These are phyloP conservation scores for Meira miltonrushii DNA, from an alignment of 1,284 basidiomycete genomes.

Conservation along the genomic window DNA sequence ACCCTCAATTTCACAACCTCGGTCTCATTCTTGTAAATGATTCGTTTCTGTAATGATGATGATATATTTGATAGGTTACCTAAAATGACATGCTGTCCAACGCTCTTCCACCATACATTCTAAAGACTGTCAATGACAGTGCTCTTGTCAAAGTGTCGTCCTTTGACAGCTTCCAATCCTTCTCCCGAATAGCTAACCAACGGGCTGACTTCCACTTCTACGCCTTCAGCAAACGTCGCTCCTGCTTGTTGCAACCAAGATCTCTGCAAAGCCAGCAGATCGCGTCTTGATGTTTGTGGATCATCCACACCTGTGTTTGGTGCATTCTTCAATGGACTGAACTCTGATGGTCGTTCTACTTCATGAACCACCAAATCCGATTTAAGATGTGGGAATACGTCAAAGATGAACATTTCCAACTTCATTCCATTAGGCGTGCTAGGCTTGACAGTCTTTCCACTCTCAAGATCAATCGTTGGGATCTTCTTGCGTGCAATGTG, in stretches of 20 bases:
- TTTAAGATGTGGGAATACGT: slow-evolving; percentile 90
- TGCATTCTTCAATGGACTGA: slow-evolving; percentile 95
- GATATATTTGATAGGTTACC: neutral
- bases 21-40: too few relatives aligned
- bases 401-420: slow-evolving; percentile 96
- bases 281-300: slow-evolving; percentile 79
- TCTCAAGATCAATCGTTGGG: slow-evolving; percentile 60
- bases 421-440: slow-evolving; percentile 96
- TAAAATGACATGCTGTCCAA: neutral
- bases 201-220: slow-evolving; percentile 87
- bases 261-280: slow-evolving; percentile 83
- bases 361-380: slow-evolving; percentile 74
- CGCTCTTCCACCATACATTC: neutral
- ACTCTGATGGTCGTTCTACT: slow-evolving; percentile 81
- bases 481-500: slow-evolving; percentile 99
- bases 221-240: slow-evolving; percentile 64
- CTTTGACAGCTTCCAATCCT: slow-evolving; percentile 73
- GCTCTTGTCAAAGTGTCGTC: slow-evolving; percentile 62
- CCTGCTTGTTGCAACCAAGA: slow-evolving; percentile 78
- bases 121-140: slow-evolving; percentile 12
- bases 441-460: slow-evolving; percentile 70
- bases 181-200: slow-evolving; percentile 85
- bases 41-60: neutral
- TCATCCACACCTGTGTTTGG: slow-evolving; percentile 90
- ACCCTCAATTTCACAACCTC: too few relatives aligned